A percentile compares a stretch with the other conserved stretches of the same genome.
phyloP scores from a whole-genome alignment of 352 stramenopile genomes.

The Globisporangium cederbergense region DNA sequence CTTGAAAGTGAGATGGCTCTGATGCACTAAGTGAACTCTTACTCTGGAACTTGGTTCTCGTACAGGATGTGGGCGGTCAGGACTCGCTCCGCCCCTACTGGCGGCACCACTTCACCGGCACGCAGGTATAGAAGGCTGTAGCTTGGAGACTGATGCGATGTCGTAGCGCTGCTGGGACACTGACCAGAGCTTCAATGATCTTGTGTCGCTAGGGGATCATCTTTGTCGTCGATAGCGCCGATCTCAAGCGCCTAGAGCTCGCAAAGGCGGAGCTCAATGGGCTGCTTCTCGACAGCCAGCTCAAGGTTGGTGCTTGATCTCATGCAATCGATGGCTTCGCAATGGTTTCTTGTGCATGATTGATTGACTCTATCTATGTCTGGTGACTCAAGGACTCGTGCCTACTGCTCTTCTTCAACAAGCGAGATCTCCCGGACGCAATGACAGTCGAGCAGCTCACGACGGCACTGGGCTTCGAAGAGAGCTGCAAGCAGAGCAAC shows the following conservation, averaged over 20 bases:
- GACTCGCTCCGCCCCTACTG: conserved; percentile 79
- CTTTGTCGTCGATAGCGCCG: conserved; percentile 82
- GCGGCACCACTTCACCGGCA: conserved; percentile 83
- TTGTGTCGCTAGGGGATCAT: conserved; percentile 50
- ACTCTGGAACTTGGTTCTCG: background rate
- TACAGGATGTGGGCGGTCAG: conserved; percentile 75
- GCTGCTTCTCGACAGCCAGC: conserved; percentile 63
- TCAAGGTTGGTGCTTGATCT: conserved; percentile 28
- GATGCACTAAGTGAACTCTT: background rate
- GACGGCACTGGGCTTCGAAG: conserved; percentile 43
- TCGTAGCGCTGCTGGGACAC: background rate
- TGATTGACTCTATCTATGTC: background rate
- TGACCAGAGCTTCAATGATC: background rate
- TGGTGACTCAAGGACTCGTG: conserved; percentile 31
- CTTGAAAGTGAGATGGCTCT: background rate
- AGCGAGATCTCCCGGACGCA: conserved; percentile 57
- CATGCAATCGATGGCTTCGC: background rate
- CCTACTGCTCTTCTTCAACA: conserved; percentile 76
- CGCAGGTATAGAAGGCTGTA: conserved; percentile 37
- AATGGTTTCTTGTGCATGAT: background rate
- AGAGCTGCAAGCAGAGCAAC: conserved; percentile 40
- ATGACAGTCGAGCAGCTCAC: conserved; percentile 51
- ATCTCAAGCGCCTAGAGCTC: conserved; percentile 58
- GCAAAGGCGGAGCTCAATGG: conserved; percentile 70
- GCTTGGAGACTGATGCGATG: background rate